Evolutionary conservation across 1,139 yeast genomes (phyloP), one percentile per base, ranked within the genome.

Genomic region (Schizosaccharomyces versatilis): DNA sequence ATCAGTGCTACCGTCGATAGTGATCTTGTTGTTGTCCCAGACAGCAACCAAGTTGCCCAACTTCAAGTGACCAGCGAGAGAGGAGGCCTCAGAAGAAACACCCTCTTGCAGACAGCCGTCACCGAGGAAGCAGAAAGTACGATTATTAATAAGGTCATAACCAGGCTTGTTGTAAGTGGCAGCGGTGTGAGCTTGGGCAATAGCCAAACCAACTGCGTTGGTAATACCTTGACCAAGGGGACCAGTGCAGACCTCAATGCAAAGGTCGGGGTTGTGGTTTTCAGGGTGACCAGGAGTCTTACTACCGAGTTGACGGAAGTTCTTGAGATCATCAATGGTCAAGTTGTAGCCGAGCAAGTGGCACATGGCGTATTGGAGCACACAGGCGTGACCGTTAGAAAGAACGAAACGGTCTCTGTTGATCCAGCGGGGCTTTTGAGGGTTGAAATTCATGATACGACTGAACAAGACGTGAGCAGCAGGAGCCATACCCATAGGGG

Each of bases 41-140:
- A 90, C 80, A 58, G 93, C 86, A 70, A 90, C 85, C 73, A 90
- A 78, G 76, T 88, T 88, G 69, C 86, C 86, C 69, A 90, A 80
- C 74, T 86, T 78, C 71, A 90, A 76, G 73, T 90, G 98, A 66
- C 98, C 99, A 61, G 98, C 99, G 61, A 88, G 73, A 51, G 98
- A 90, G 64, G 78, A 77, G 56, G 97, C 94, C 75, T 90, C 99
- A 59, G 93, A 78, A 58, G 96, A 78, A 61, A 90, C 86, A 77
- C 99, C 99, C 75, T 90, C 99, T 90, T 82, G 84, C 76, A 90
- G 76, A 75, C 98, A 93, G 64, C 98, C 99, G 66, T 90, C 99
- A 73, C 99, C 99, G 61, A 85, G 73, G 75, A 93, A 81, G 62
- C 73, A 70, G 71, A 80, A 90, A 61, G 86, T 80, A 76, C 74